Evolutionary conservation across 1,284 basidiomycete species (phyloP).

Genomic region (Fomes fomentarius): DNA sequence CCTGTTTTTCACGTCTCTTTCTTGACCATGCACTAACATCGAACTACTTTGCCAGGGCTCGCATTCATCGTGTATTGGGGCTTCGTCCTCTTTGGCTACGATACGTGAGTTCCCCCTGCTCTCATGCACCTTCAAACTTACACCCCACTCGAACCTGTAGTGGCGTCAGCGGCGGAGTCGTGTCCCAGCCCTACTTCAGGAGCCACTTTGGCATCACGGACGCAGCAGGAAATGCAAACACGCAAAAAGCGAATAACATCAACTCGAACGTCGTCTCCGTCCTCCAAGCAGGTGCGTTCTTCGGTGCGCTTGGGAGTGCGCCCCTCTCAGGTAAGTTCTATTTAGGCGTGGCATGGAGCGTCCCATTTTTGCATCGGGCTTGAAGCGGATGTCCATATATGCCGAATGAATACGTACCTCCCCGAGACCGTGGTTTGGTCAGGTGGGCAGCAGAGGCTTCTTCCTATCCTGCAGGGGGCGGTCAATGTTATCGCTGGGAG

Average conservation of each 20-base stretch:
- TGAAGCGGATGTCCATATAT: too few relatives aligned
- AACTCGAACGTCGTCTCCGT: slow-evolving; percentile 74
- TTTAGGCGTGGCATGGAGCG: background rate
- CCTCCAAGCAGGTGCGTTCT: slow-evolving; percentile 83
- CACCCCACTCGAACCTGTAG: slow-evolving; percentile 28
- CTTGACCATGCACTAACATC: too few relatives aligned
- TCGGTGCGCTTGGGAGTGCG: slow-evolving; percentile 72
- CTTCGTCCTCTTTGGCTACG: slow-evolving; percentile 79
- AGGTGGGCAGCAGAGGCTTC: background rate
- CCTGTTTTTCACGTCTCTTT: too few relatives aligned
- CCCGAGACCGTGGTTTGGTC: background rate
- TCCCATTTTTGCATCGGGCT: too few relatives aligned
- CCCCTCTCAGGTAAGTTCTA: slow-evolving; percentile 58
- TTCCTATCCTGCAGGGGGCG: too few relatives aligned
- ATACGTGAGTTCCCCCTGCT: slow-evolving; percentile 52
- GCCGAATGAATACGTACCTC: background rate
- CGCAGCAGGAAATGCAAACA: slow-evolving; percentile 37
- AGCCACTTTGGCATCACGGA: slow-evolving; percentile 58
- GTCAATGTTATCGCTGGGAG: background rate
- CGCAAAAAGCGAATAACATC: slow-evolving; percentile 44
- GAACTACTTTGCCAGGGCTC: slow-evolving; percentile 50
- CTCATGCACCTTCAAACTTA: background rate
- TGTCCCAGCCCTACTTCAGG: slow-evolving; percentile 64
- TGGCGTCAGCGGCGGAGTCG: slow-evolving; percentile 65
- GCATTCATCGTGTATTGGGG: slow-evolving; percentile 78